Base-by-base conservation (phyloP, 2,329 filamentous ascomycete genomes). In the Alternaria conjuncta region DNA sequence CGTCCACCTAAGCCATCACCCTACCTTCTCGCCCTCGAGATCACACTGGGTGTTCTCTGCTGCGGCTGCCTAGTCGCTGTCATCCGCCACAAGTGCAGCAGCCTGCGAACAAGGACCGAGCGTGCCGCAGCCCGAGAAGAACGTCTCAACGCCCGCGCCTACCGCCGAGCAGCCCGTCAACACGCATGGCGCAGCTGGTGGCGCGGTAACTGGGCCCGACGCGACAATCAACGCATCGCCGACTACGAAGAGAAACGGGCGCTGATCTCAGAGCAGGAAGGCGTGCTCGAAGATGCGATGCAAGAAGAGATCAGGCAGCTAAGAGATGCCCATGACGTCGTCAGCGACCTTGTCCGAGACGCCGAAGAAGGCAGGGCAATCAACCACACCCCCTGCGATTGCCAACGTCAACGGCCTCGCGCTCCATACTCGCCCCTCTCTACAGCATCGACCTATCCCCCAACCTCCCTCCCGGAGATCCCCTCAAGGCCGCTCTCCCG, bases 81-180 rank as follows among this genome's bases (percentile, higher is more conserved):
- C 45, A 79, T 86, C 58, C 81, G 80, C 23, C 78, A 82, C 60
- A 83, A 83, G 65, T 87, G 82, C 64, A 82, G 83, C 67, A 84
- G 84, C 55, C 80, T 82, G 23, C 83, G 85, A 30, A 82, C 81
- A 28, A 82, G 84, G 61, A 84, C 83, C 12, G 86, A 88, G 61
- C 81, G 85, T 25, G 82, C 84, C 9, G 85, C 86, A 15, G 79
- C 83, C 46, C 82, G 82, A 13, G 86, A 89, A 77, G 86, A 88
- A 74, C 82, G 86, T 55, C 79, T 82, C 28, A 85, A 83, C 26
- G 84, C 80, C 11, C 80, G 83, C 12, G 81, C 84, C 8, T 89
- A 88, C 68, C 83, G 82, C 46, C 81, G 83, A 30, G 86, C 86
- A 28, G 86, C 86, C 20, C 82, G 85, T 21, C 78, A 83, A 28